phyloP scores from a whole-genome alignment of 768 basidiomycete genomes.

The Mycena latifolia region DNA sequence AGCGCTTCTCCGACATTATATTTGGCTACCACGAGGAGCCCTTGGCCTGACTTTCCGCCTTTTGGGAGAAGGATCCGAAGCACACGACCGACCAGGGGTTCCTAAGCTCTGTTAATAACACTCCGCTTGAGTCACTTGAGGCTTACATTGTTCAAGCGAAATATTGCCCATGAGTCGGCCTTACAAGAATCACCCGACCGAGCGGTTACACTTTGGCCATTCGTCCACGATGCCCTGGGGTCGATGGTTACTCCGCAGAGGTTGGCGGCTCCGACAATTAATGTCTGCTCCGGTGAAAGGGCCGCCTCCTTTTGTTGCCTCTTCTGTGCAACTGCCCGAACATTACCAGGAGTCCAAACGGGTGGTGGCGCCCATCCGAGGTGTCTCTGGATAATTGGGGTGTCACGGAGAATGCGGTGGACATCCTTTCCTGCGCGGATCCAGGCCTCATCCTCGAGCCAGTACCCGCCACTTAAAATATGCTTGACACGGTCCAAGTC shows the following conservation, averaged over 20 bases:
- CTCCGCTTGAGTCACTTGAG: no score
- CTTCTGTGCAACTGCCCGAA: no score
- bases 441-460: conserved; percentile 31
- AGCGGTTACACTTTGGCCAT: no score
- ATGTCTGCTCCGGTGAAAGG: background rate
- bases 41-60: background rate
- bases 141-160: no score
- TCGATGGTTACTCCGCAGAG: no score
- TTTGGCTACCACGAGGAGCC: conserved; percentile 3
- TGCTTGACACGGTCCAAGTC: conserved; percentile 48
- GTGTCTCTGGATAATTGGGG: conserved; percentile 29
- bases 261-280: no score
- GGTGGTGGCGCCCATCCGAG: conserved; percentile 32
- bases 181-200: no score
- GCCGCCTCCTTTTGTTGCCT: conserved; percentile 8
- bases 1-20: conserved; percentile 10
- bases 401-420: background rate
- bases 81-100: no score
- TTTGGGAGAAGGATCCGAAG: conserved; percentile 7
- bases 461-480: conserved; percentile 47
- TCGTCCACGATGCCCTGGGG: no score
- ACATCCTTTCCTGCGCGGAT: conserved; percentile 14
- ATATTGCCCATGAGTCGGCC: no score
- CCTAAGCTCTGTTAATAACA: no score
- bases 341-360: conserved; percentile 7